Evolutionary conservation across 345 rosid genomes (phyloP).

Genomic region (Cardamine chenopodiifolia): DNA sequence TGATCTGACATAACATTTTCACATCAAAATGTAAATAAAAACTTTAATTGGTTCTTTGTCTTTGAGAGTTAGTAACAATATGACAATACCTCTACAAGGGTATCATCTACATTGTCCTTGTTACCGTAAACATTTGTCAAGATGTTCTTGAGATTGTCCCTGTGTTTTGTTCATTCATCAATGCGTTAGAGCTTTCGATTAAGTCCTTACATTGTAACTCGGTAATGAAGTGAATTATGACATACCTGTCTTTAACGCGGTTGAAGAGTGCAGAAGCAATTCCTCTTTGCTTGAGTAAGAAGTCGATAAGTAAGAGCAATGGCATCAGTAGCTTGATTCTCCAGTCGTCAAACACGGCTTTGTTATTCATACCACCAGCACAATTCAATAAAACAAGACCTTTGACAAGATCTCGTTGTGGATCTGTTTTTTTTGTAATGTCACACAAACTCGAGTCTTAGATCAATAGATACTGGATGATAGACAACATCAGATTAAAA

Average conservation of each 20-base stretch:
- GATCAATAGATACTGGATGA: not conserved
- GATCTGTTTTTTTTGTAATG: slow-evolving; percentile 42
- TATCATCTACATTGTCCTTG: slow-evolving; percentile 80
- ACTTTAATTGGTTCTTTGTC: not conserved
- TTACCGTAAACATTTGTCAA: slow-evolving; percentile 71
- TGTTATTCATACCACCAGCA: slow-evolving; percentile 97
- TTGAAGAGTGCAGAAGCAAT: slow-evolving; percentile 75
- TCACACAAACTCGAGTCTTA: slow-evolving; percentile 8
- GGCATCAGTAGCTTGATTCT: slow-evolving; percentile 82
- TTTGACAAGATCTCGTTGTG: slow-evolving; percentile 52
- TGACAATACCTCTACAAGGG: slow-evolving; percentile 68
- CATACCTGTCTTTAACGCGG: slow-evolving; percentile 72
- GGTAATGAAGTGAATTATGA: not conserved
- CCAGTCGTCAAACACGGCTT: slow-evolving; percentile 94
- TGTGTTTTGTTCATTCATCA: slow-evolving; percentile 39
- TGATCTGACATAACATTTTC: slow-evolving; percentile 56
- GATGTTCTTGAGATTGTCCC: slow-evolving; percentile 70
- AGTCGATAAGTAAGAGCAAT: slow-evolving; percentile 75
- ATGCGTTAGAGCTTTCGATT: not conserved
- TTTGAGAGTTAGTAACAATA: not conserved
- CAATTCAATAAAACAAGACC: slow-evolving; percentile 89
- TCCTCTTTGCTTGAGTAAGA: slow-evolving; percentile 62
- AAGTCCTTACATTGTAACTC: not conserved
- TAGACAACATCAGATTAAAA: not conserved
- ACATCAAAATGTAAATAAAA: not conserved